Percentiles rank a stretch among this genome's conserved stretches.
phyloP scores from a whole-genome alignment of 2,329 filamentous ascomycete species.

The Dactylellina cionopaga region DNA sequence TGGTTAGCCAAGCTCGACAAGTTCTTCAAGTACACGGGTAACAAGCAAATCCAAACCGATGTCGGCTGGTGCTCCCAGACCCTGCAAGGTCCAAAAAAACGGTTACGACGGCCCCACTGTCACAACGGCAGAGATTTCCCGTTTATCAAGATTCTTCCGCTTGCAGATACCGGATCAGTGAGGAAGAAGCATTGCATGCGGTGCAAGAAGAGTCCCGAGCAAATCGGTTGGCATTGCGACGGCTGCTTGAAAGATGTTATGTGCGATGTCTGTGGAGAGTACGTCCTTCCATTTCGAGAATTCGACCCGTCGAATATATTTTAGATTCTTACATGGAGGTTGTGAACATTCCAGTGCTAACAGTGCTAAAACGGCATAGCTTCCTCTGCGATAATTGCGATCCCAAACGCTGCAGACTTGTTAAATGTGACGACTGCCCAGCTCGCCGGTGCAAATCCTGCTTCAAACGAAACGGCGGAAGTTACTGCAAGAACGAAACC shows the following conservation, averaged over 20 bases:
- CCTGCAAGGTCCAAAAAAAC: conserved; percentile 43
- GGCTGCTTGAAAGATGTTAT: conserved; percentile 45
- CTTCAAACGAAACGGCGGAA: conserved; percentile 35
- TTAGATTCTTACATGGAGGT: background rate
- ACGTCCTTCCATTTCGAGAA: too few species aligned
- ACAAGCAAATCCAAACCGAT: conserved; percentile 38
- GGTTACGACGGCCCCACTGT: conserved; percentile 31
- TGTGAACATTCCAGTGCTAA: background rate
- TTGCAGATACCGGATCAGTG: conserved; percentile 42
- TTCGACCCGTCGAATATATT: too few species aligned
- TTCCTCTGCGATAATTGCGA: conserved; percentile 47
- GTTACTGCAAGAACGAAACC: conserved; percentile 14
- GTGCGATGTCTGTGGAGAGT: conserved; percentile 47
- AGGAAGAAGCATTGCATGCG: conserved; percentile 26
- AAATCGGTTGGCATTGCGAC: conserved; percentile 49
- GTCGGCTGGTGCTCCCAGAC: conserved; percentile 50
- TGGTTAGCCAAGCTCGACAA: conserved; percentile 29
- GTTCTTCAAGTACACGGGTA: conserved; percentile 42
- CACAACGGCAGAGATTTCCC: conserved; percentile 33
- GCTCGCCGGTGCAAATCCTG: conserved; percentile 41
- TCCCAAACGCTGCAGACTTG: conserved; percentile 27
- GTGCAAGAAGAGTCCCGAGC: conserved; percentile 34
- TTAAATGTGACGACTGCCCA: conserved; percentile 42
- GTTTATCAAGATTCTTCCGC: conserved; percentile 38
- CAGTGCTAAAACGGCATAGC: background rate